Evolutionary conservation across 2,329 filamentous ascomycete species (phyloP).

Genomic region (Colletotrichum sp.): DNA sequence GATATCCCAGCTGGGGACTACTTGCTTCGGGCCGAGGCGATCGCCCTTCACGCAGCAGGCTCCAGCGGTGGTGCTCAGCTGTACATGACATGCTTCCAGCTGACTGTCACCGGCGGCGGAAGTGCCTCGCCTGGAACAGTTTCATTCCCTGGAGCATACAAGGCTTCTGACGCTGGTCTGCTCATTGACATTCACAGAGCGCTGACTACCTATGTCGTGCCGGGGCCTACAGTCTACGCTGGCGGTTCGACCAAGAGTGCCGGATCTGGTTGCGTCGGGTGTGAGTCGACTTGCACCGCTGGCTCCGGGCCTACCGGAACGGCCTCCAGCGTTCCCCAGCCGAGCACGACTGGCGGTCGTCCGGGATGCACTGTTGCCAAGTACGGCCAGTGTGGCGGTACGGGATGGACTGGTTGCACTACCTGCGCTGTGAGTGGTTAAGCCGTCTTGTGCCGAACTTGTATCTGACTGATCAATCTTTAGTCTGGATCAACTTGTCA

Average conservation of each 20-base stretch:
- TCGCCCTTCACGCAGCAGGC: slow-evolving; percentile 52
- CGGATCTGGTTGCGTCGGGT: slow-evolving; percentile 43
- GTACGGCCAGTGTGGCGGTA: slow-evolving; percentile 9
- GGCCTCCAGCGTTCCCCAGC: slow-evolving; percentile 23
- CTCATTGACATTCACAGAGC: slow-evolving; percentile 51
- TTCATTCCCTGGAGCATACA: slow-evolving; percentile 17
- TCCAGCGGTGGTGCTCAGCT: slow-evolving; percentile 43
- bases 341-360: neutral
- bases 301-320: slow-evolving; percentile 34
- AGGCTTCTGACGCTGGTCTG: slow-evolving; percentile 45
- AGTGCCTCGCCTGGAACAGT: slow-evolving; percentile 26
- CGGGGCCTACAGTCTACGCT: slow-evolving; percentile 47
- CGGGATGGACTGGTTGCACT: slow-evolving; percentile 14
- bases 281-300: slow-evolving; percentile 41
- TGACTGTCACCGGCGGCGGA: slow-evolving; percentile 30
- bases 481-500: slow-evolving; percentile 10
- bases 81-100: slow-evolving; percentile 33
- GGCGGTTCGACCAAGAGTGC: slow-evolving; percentile 44
- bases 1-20: slow-evolving; percentile 56
- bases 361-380: slow-evolving; percentile 18
- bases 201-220: slow-evolving; percentile 44
- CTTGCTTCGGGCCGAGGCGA: slow-evolving; percentile 58
- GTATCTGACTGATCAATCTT: neutral
- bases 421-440: slow-evolving; percentile 5
- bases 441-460: neutral